These are phyloP conservation scores for Neolentinus lepideus DNA, from an alignment of 1,284 basidiomycete species.

Conservation along the genomic window DNA sequence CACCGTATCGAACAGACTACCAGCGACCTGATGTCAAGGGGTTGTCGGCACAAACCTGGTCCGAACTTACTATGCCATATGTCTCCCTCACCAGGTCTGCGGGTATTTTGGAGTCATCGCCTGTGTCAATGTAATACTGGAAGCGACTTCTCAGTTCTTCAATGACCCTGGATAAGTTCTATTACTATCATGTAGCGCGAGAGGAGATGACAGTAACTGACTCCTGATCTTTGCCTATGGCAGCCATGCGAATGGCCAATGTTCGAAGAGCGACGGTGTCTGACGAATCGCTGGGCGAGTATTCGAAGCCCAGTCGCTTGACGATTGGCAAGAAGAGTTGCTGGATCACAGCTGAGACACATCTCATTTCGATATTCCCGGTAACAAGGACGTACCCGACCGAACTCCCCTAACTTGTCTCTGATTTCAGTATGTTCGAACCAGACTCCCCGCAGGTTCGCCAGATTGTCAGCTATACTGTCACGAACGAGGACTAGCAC, in stretches of 20 bases:
- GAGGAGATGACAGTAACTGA: constrained; percentile 19
- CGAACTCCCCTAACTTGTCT: constrained; percentile 57
- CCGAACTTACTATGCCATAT: constrained; percentile 38
- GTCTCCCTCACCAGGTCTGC: constrained; percentile 59
- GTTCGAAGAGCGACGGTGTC: constrained; percentile 77
- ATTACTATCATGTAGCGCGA: not conserved
- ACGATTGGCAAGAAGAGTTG: constrained; percentile 76
- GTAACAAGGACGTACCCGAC: constrained; percentile 36
- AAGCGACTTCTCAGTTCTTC: constrained; percentile 75
- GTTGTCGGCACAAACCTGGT: not conserved
- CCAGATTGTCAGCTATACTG: constrained; percentile 51
- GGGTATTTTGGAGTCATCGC: constrained; percentile 78
- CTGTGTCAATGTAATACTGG: constrained; percentile 60
- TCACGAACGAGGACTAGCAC: constrained; percentile 67
- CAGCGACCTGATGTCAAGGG: not conserved
- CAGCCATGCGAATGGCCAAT: constrained; percentile 64
- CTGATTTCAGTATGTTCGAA: constrained; percentile 74
- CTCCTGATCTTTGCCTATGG: constrained; percentile 55
- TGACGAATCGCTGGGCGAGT: constrained; percentile 58
- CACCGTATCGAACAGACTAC: constrained; percentile 28
- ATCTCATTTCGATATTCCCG: constrained; percentile 1
- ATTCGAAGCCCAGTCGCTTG: constrained; percentile 76
- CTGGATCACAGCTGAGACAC: constrained; percentile 24
- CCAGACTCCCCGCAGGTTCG: constrained; percentile 65
- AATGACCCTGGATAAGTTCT: constrained; percentile 47